phyloP scores from a whole-genome alignment of 306 rosid species.

The Begonia peltatifolia region DNA sequence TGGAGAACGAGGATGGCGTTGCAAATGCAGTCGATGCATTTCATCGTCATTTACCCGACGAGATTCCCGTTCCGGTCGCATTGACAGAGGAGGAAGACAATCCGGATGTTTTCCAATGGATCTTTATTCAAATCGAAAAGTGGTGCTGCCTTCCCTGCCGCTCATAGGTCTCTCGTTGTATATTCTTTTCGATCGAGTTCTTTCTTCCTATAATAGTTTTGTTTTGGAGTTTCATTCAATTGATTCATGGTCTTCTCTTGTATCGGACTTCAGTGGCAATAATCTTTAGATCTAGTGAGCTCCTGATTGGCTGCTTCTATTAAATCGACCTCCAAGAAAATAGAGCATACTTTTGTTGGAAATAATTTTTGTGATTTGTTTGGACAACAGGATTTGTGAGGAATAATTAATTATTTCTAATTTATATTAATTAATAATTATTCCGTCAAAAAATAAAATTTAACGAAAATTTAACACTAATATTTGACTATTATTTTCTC shows the following conservation, averaged over 20 bases:
- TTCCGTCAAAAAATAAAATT: too few relatives aligned
- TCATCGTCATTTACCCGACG: slow-evolving; percentile 70
- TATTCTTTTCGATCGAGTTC: neutral
- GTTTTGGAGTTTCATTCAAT: slow-evolving; percentile 42
- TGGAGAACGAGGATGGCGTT: slow-evolving; percentile 89
- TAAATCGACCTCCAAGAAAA: too few relatives aligned
- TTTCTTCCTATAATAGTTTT: slow-evolving; percentile 7
- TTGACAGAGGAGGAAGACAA: slow-evolving; percentile 31
- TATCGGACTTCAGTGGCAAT: too few relatives aligned
- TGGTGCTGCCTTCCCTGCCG: slow-evolving; percentile 61
- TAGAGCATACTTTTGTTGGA: too few relatives aligned
- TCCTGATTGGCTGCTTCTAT: too few relatives aligned
- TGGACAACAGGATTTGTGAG: too few relatives aligned
- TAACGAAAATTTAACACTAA: too few relatives aligned
- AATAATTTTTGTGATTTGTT: too few relatives aligned
- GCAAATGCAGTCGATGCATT: slow-evolving; percentile 85
- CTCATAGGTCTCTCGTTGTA: slow-evolving; percentile 21
- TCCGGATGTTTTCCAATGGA: slow-evolving; percentile 40
- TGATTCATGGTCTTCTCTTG: slow-evolving; percentile 3
- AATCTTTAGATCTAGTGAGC: too few relatives aligned
- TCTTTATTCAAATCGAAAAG: slow-evolving; percentile 40
- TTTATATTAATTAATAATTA: too few relatives aligned
- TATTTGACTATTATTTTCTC: too few relatives aligned
- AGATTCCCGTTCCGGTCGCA: slow-evolving; percentile 50
- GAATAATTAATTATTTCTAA: too few relatives aligned